A percentile compares a stretch with the other conserved stretches of the same genome.
Evolutionary conservation across 495 filamentous ascomycete genomes (phyloP).

Genomic region (Penicilliopsis zonata): DNA sequence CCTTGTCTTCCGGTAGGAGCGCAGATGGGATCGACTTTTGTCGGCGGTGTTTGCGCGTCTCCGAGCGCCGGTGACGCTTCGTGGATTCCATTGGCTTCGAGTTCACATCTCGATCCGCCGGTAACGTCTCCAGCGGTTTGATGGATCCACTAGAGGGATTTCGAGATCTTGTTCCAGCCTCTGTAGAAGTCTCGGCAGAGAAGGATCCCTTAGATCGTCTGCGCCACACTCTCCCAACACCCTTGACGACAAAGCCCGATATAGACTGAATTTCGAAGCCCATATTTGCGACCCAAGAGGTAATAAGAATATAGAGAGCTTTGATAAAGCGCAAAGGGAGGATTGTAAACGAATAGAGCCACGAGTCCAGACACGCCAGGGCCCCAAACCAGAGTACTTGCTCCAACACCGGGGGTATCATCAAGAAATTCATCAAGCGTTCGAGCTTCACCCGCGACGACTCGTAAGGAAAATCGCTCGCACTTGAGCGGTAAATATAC

Average conservation of each 20-base stretch:
- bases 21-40: constrained; percentile 77
- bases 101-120: constrained; percentile 13
- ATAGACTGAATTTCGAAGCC: constrained; percentile 55
- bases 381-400: constrained; percentile 76
- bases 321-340: constrained; percentile 83
- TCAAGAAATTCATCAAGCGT: constrained; percentile 78
- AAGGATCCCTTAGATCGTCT: constrained; percentile 30
- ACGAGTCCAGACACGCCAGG: constrained; percentile 88
- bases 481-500: constrained; percentile 68
- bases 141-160: constrained; percentile 7
- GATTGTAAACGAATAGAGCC: constrained; percentile 93
- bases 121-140: constrained; percentile 1
- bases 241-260: constrained; percentile 59
- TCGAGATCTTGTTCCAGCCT: constrained; percentile 14
- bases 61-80: constrained; percentile 18
- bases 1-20: constrained; percentile 79
- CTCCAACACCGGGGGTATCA: constrained; percentile 75
- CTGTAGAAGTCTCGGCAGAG: constrained; percentile 5
- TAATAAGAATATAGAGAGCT: constrained; percentile 60
- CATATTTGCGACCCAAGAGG: constrained; percentile 58
- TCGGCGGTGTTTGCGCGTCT: constrained; percentile 45
- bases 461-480: constrained; percentile 79
- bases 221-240: constrained; percentile 67
- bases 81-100: constrained; percentile 10
- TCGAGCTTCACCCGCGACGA: constrained; percentile 94